Base-by-base conservation (phyloP, 805 yeast genomes). In the Helenozyma baotianmanensis region DNA sequence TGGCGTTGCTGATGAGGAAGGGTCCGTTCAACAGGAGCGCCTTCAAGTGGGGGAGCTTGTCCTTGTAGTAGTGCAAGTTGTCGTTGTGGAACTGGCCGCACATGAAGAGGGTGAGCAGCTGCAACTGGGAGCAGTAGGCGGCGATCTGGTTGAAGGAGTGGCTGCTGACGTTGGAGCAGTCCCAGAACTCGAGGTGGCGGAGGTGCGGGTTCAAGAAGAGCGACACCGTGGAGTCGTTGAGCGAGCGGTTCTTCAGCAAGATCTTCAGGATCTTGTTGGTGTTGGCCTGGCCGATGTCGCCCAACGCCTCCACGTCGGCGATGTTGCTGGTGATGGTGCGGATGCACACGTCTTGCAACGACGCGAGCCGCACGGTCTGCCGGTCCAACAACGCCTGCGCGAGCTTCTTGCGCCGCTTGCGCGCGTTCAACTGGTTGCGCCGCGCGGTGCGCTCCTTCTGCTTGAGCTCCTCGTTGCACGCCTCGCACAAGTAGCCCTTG, bases 31-130 rank as follows among this genome's bases (percentile, higher is more conserved):
- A 60, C n/a, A 72, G 62, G 6, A 90, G 36, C 10, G 74, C 65
- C 11, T 56, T 64, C 29, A 92, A 62, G 19, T 72, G 58, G 0
- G 61, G 60, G 25, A 90, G 62, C 41, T 84, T 80, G 8, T 75
- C 62, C 4, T 75, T 71, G 39, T 73, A 76, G 51, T 86, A 82
- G 12, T 64, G 52, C 38, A 92, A 54, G 36, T 82, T 81, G 42
- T 81, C 88, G 52, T 84, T 84, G 47, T 82, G 87, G 25, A 92
- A 61, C 46, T 84, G 89, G 4, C 98, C 98, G 64, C 97, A 90
- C 97, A 89, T 90, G 38, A 78, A 77, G 27, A 92, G 62, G 0
- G 80, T 80, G 27, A 92, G 54, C 1, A 67, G 56, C 43, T 74
- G 78, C 3, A 92, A 40, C 17, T 80, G 68, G 0, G 96, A 96